These are phyloP conservation scores for Coemansia biformis DNA, from an alignment of 192 early-diverging fungal species.

Conservation along the genomic window DNA sequence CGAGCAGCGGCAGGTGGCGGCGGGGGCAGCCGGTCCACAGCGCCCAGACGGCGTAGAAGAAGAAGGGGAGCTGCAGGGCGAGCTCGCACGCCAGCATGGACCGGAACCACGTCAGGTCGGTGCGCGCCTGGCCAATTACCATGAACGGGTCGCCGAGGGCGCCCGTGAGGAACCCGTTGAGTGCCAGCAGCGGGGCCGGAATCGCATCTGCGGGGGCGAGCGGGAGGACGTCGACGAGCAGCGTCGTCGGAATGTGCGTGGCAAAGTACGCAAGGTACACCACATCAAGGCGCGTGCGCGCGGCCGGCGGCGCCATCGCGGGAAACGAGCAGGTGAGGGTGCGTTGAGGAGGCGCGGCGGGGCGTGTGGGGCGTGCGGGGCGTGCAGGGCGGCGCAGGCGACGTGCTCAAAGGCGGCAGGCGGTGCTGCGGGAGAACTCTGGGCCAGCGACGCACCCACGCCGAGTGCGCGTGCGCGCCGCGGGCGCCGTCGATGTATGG, in stretches of 20 bases:
- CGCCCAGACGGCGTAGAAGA: slow-evolving; percentile 57
- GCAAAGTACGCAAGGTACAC: slow-evolving; percentile 63
- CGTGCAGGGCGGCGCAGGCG: no score
- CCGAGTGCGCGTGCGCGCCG: no score
- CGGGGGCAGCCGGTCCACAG: slow-evolving; percentile 44
- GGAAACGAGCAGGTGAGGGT: no score
- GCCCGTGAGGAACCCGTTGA: slow-evolving; percentile 48
- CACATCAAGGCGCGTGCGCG: slow-evolving; percentile 44
- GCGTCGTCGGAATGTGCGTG: slow-evolving; percentile 65
- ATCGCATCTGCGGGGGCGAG: slow-evolving; percentile 46
- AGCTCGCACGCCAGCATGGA: slow-evolving; percentile 59
- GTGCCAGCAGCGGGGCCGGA: slow-evolving; percentile 25
- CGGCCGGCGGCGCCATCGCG: no score
- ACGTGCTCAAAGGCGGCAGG: no score
- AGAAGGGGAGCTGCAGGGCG: slow-evolving; percentile 64
- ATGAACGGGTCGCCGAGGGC: slow-evolving; percentile 63
- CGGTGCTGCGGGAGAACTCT: no score
- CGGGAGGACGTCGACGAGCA: slow-evolving; percentile 55
- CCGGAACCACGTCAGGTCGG: slow-evolving; percentile 58
- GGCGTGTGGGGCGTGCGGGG: no score
- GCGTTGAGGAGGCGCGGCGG: no score
- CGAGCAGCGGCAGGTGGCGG: slow-evolving; percentile 48
- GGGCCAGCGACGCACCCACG: no score
- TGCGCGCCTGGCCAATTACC: slow-evolving; percentile 23
- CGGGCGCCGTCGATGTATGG: no score